Base-by-base conservation (phyloP, 495 filamentous ascomycete species). In the Talaromyces borbonicus region DNA sequence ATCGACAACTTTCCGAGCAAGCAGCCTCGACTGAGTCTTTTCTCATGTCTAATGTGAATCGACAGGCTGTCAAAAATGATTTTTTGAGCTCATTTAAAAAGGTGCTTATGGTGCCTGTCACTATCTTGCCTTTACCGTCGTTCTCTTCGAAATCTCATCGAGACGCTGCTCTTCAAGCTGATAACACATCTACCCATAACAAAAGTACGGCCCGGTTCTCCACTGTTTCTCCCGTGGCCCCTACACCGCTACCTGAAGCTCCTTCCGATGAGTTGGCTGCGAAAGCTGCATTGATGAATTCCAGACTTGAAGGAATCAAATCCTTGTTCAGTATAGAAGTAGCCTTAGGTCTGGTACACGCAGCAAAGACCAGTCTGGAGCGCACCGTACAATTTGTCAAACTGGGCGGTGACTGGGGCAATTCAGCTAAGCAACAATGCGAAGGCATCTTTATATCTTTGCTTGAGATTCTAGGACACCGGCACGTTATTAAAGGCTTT, bases 51-150 rank as follows among this genome's bases (percentile, higher is more conserved):
- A 95, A 85, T 56, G 77, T 97, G 57, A 95, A 88, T 50, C 78
- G 93, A 22, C 88, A 95, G 67, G 90, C 86, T 2, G 93, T 92
- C 56, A 99, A 99, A 61, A 80, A 83, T 35, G 93, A 99, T 60
- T 99, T 99, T 56, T 57, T 99, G 52, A 90, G 79, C 14, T 93
- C 89, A 1, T 99, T 99, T 70, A 96, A 88, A 62, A 97, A 99
- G 57, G 92, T 99, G 8, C 87, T 99, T 51, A 94, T 97, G 85
- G 88, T 94, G 80, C 93, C 93, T 18, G 90, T 97, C 23, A 92
- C 87, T 39, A 88, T 90, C 19, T 65, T 97, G 3, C 87, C 87
- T 3, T 64, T 97, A 3, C 87, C 87, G 2, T 72, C 75, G 19
- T 75, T 83, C 39, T 78, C 77, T 7, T 56, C 65, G 20, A 65